Percentiles rank a stretch among this genome's conserved stretches.
These are phyloP conservation scores for Gentiana macrophylla DNA, from an alignment of 257 asterid species.

Conservation along the genomic window DNA sequence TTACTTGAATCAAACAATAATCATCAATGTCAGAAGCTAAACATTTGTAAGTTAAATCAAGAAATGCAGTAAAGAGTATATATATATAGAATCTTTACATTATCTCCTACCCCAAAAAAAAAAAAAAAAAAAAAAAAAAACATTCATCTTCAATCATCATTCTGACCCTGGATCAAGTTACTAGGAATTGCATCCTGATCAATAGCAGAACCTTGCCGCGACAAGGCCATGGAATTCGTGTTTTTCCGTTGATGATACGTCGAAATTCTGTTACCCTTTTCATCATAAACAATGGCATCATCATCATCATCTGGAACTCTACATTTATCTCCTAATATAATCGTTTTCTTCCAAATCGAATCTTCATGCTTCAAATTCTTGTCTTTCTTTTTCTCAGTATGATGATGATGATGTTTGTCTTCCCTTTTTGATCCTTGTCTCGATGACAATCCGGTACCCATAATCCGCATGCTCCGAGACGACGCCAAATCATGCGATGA, in stretches of 20 bases:
- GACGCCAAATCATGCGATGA: conserved; percentile 18
- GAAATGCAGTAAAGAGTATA: too few species aligned
- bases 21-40: too few species aligned
- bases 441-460: conserved; percentile 16
- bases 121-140: too few species aligned
- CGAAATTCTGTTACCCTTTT: conserved; percentile 46
- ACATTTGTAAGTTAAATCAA: too few species aligned
- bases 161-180: neutral
- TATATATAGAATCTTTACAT: too few species aligned
- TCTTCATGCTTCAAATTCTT: conserved; percentile 56
- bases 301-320: conserved; percentile 54
- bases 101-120: too few species aligned
- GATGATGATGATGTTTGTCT: too few species aligned
- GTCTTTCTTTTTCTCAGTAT: conserved; percentile 12
- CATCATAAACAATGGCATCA: conserved; percentile 43
- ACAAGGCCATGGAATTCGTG: conserved; percentile 3
- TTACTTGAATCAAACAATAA: too few species aligned
- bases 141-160: too few species aligned
- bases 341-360: conserved; percentile 79
- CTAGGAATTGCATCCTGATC: conserved; percentile 13
- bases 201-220: conserved; percentile 14
- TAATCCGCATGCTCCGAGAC: conserved; percentile 43
- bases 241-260: conserved; percentile 41
- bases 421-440: conserved; percentile 15
- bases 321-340: conserved; percentile 82